Evolutionary conservation across 1,284 basidiomycete species (phyloP), one percentile per base, ranked within the genome.

Genomic region (Tilletia walkeri): DNA sequence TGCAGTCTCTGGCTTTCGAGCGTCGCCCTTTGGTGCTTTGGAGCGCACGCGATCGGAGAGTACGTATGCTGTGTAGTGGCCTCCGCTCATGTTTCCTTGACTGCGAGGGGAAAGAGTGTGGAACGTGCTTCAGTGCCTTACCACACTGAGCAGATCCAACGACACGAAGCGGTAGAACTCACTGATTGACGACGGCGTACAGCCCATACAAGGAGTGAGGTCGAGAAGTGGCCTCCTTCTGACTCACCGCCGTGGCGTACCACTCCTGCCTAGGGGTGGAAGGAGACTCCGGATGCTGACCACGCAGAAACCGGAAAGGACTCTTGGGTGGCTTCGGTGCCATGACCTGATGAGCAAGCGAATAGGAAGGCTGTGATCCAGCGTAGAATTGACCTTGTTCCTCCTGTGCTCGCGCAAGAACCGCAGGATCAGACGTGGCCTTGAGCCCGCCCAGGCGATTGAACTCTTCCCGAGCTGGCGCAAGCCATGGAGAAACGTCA

Each of bases 401-500:
- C 68, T 67, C 30, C 66, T 50, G 30, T 59, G 68, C 53, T 71
- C 69, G 36, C 30, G 45, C 36, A 65, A 71, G 36, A n/a, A 67
- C 72, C 20, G 50, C 39, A 2, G 81, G 80, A 68, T 77, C 78
- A 74, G 84, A 82, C 70, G 75, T 76, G 74, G 82, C 84, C 80
- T 82, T 82, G 69, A 82, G 83, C 71, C 78, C 67, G 12, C 87
- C 88, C 78, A 88, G 69, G 53, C 80, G 70, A 41, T 78, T 78
- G 67, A 78, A 90, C 73, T 92, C 90, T 78, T 91, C 91, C 75
- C 88, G 89, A 75, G 87, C 88, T 4, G 94, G 94, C 1, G 93
- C 91, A 7, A 97, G 86, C 85, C 91, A 97, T 2, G 94, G 93
- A 14, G 88, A 88, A 67, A 96, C 82, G 82, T 97, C 93, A 30